Base-by-base conservation (phyloP, 768 basidiomycete genomes). In the Naganishia randhawae region DNA sequence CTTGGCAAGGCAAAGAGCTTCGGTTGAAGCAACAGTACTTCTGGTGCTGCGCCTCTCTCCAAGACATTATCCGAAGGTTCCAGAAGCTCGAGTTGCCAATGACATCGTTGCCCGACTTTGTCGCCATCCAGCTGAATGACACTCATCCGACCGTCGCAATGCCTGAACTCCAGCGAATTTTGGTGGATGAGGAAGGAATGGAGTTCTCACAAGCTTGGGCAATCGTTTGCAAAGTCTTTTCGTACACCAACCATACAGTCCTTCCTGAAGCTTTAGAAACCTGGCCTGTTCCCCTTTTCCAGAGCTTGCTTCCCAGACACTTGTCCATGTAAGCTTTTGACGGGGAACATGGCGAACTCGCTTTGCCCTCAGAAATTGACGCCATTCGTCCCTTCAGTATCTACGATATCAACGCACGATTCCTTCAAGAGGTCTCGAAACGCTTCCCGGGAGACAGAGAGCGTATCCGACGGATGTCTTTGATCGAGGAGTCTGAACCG, bases 21-120 rank as follows among this genome's bases (percentile, higher is more conserved):
- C 87, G 95, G 65, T 84, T 98, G 72, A 94, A 95, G 83, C 95
- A 97, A 74, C 95, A 99, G 82, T 94, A 94, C 81, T 91, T 96
- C 82, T 76, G 77, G 76, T 71, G 64, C 62, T 69, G 45, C 54
- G 91, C 48, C 87, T 90, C 54, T 78, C 84, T 93, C 54, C 85
- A 86, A 54, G 95, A 98, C 76, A 96, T 98, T 76, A 75, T 95
- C 54, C 86, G 95, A 65, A 87, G 95, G 57, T 98, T 93, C 85
- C 93, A 89, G 84, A 89, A 95, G 81, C 83, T 90, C 22, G 88
- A 86, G 57, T 89, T 90, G 78, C 87, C 88, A 1, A 87, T 94
- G 72, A 81, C 82, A 11, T 86, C 90, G 72, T 87, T 99, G 76
- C 85, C 92, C 0, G 91, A 96, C 67, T 89, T 75, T 67, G 89